Evolutionary conservation across 169 alveolate species (phyloP).

Genomic region (Plasmodium billcollinsi): DNA sequence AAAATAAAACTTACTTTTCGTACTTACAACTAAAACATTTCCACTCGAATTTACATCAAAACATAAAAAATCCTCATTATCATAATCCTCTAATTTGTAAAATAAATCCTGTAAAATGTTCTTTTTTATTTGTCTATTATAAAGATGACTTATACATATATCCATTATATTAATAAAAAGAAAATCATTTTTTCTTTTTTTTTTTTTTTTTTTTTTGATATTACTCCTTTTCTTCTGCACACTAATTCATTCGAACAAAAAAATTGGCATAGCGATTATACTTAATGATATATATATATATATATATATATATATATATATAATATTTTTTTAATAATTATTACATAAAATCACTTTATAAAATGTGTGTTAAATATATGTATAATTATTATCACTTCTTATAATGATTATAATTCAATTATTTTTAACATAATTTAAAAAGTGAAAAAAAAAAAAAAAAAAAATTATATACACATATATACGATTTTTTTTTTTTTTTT

Average conservation of each 20-base stretch:
- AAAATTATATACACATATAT: too few relatives aligned
- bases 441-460: too few relatives aligned
- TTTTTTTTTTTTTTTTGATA: not conserved
- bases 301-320: too few relatives aligned
- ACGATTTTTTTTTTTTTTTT: too few relatives aligned
- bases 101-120: constrained; percentile 62
- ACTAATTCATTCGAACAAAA: not conserved
- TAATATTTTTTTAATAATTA: too few relatives aligned
- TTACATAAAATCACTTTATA: too few relatives aligned
- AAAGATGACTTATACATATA: constrained; percentile 68
- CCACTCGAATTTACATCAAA: constrained; percentile 72
- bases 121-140: constrained; percentile 66
- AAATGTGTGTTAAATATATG: too few relatives aligned
- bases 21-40: constrained; percentile 37
- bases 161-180: constrained; percentile 58
- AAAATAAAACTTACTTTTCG: constrained; percentile 58
- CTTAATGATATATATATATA: too few relatives aligned
- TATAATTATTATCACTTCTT: too few relatives aligned
- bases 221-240: not conserved
- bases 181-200: constrained; percentile 36
- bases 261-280: too few relatives aligned
- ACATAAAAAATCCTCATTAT: constrained; percentile 70
- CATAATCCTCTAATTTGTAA: constrained; percentile 61
- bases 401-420: too few relatives aligned
- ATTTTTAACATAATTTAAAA: too few relatives aligned